Conservation (phyloP, 805 yeast genomes). For the Saccharomyces paradoxus region DNA sequence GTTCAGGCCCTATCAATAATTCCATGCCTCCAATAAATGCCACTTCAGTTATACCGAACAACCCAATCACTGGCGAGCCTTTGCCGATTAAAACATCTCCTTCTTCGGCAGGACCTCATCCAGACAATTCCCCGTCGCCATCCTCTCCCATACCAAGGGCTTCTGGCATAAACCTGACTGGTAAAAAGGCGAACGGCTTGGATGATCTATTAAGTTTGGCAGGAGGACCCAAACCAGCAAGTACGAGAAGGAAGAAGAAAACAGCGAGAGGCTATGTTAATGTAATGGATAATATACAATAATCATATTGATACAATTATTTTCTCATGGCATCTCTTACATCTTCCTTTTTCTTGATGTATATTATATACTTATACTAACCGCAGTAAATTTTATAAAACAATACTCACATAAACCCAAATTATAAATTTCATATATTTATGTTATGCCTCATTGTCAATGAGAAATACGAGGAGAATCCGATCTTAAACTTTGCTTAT, state of each 20-base stretch:
- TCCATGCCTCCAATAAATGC: constrained; percentile 24
- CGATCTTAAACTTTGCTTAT: no score
- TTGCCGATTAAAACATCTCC: constrained; percentile 4
- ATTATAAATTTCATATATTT: background rate
- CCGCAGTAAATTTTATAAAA: background rate
- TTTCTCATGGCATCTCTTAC: background rate
- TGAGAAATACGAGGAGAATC: background rate
- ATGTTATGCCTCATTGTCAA: background rate
- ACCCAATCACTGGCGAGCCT: constrained; percentile 31
- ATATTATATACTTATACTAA: background rate
- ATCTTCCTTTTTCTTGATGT: background rate
- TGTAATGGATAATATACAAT: constrained; percentile 39
- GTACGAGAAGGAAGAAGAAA: constrained; percentile 36
- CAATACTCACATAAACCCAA: background rate
- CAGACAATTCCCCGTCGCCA: constrained; percentile 11
- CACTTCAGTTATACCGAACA: constrained; percentile 28
- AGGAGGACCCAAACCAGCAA: constrained; percentile 22
- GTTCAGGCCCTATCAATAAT: constrained; percentile 29
- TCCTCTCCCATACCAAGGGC: constrained; percentile 5
- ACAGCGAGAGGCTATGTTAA: constrained; percentile 58
- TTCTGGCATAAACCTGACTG: constrained; percentile 18
- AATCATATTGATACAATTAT: background rate
- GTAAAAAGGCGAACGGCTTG: constrained; percentile 35
- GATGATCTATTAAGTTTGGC: constrained; percentile 40
- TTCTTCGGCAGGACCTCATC: constrained; percentile 10